Percentiles rank a stretch among this genome's conserved stretches.
phyloP scores from a whole-genome alignment of 441 rosid genomes.

The Omphalea diandra region DNA sequence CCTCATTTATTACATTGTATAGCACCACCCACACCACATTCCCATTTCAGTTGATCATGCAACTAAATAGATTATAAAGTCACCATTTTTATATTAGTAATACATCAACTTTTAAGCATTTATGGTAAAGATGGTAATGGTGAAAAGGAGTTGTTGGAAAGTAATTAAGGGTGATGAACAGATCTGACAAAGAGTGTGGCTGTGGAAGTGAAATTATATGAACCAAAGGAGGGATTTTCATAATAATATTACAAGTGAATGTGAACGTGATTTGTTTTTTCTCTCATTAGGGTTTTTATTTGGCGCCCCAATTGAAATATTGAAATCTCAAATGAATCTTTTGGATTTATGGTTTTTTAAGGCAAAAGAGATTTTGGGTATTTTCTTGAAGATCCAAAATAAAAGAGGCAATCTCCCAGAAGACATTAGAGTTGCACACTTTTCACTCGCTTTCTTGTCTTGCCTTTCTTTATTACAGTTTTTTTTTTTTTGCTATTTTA shows the following conservation, averaged over 20 bases:
- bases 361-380: background rate
- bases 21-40: slow-evolving; percentile 11
- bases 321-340: slow-evolving; percentile 29
- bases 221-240: slow-evolving; percentile 1
- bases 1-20: background rate
- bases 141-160: background rate
- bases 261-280: background rate
- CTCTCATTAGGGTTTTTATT: slow-evolving; percentile 28
- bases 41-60: background rate
- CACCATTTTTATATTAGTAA: background rate
- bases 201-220: background rate
- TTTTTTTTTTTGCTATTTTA: too few relatives aligned
- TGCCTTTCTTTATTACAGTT: too few relatives aligned
- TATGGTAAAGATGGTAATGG: background rate
- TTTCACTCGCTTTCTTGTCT: too few relatives aligned
- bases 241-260: background rate
- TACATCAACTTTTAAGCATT: slow-evolving; percentile 5
- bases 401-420: background rate
- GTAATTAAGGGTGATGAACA: background rate
- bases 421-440: slow-evolving; percentile 6
- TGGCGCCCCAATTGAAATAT: slow-evolving; percentile 45
- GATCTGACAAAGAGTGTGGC: slow-evolving; percentile 18
- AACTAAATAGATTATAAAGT: background rate
- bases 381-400: background rate
- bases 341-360: background rate